Evolutionary conservation across 495 filamentous ascomycete genomes (phyloP).

Genomic region (Paragyromitra xinjiangensis): DNA sequence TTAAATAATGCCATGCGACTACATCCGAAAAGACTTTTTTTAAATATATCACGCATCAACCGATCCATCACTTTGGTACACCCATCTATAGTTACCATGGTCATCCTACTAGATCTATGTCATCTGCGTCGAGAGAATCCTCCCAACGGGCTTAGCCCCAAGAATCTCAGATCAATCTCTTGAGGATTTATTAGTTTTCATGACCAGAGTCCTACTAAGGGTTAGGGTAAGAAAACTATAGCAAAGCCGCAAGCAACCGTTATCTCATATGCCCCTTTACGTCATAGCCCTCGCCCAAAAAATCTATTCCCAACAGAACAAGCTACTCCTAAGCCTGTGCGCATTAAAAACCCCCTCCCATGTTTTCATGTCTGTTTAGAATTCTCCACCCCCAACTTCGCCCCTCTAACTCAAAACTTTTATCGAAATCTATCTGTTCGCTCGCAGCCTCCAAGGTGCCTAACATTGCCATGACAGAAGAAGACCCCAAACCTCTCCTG

Average conservation of each 20-base stretch:
- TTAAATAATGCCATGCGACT: too few species aligned
- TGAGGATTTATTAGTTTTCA: neutral
- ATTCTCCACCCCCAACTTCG: constrained; percentile 3
- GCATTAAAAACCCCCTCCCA: neutral
- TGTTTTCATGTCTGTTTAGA: constrained; percentile 22
- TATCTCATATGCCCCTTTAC: constrained; percentile 12
- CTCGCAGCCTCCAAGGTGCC: constrained; percentile 24
- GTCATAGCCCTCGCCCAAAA: constrained; percentile 16
- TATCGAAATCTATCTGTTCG: constrained; percentile 17
- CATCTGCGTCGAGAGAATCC: neutral
- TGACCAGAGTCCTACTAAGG: constrained; percentile 3
- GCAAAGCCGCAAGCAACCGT: neutral
- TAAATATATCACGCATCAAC: too few species aligned
- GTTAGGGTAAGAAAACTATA: neutral
- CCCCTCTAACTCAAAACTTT: neutral
- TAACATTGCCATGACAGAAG: neutral
- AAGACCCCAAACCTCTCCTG: constrained; percentile 36
- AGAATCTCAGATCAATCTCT: neutral
- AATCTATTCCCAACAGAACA: constrained; percentile 11
- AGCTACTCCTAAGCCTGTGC: neutral
- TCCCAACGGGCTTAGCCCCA: neutral
- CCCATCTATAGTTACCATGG: too few species aligned
- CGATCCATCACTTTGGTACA: too few species aligned
- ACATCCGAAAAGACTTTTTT: too few species aligned
- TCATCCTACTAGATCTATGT: neutral